A percentile compares a stretch with the other conserved stretches of the same genome.
Conservation (phyloP, 2,329 filamentous ascomycete genomes). For the Keithomyces neogunnii region DNA sequence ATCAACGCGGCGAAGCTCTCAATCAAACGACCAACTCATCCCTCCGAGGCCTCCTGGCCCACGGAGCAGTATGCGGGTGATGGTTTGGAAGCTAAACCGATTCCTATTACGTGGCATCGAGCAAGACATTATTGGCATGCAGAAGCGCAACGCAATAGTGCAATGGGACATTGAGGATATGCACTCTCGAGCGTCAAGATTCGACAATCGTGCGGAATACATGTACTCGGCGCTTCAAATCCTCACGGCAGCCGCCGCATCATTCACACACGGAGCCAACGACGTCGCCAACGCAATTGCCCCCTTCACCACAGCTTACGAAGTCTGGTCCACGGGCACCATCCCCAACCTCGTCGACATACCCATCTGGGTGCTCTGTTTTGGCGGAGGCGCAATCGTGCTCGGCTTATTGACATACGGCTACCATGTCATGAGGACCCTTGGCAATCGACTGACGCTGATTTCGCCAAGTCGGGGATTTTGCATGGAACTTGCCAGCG, state of each 20-base stretch:
- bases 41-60: slow-evolving; percentile 25
- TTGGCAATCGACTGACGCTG: slow-evolving; percentile 47
- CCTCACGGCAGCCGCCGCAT: slow-evolving; percentile 43
- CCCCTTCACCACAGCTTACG: slow-evolving; percentile 43
- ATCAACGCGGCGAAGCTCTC: slow-evolving; percentile 5
- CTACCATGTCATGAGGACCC: slow-evolving; percentile 53
- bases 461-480: slow-evolving; percentile 45
- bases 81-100: slow-evolving; percentile 31
- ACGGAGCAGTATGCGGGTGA: slow-evolving; percentile 32
- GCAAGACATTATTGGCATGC: slow-evolving; percentile 37
- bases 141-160: slow-evolving; percentile 38
- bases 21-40: slow-evolving; percentile 14
- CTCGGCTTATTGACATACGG: slow-evolving; percentile 55
- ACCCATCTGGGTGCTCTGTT: slow-evolving; percentile 41
- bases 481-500: slow-evolving; percentile 41
- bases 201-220: slow-evolving; percentile 44
- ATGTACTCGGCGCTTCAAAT: slow-evolving; percentile 40
- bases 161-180: slow-evolving; percentile 38
- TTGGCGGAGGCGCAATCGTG: slow-evolving; percentile 39
- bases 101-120: slow-evolving; percentile 38
- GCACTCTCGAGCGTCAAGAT: slow-evolving; percentile 40
- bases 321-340: slow-evolving; percentile 36
- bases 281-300: slow-evolving; percentile 45
- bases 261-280: slow-evolving; percentile 49
- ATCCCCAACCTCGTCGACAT: slow-evolving; percentile 28